Percentiles rank a stretch among this genome's conserved stretches.
Evolutionary conservation across 805 yeast genomes (phyloP).

Genomic region (Candida ulmi): DNA sequence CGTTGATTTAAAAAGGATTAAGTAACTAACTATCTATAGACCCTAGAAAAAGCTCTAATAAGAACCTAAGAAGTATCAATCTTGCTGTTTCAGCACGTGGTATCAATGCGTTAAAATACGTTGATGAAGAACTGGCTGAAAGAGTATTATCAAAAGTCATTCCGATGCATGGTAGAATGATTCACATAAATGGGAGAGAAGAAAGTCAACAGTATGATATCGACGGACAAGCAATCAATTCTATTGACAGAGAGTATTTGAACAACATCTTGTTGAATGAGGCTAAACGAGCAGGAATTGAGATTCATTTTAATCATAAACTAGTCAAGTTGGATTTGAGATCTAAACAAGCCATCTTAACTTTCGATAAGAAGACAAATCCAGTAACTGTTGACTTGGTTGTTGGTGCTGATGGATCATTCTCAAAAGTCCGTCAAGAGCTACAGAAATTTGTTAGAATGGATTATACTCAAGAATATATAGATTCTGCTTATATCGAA

Average conservation of each 20-base stretch:
- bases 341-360: constrained; percentile 20
- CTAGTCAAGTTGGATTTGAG: constrained; percentile 37
- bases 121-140: constrained; percentile 54
- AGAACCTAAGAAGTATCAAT: constrained; percentile 65
- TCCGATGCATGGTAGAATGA: constrained; percentile 90
- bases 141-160: constrained; percentile 55
- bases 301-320: constrained; percentile 50
- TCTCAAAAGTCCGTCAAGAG: constrained; percentile 64
- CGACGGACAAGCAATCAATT: constrained; percentile 68
- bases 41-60: constrained; percentile 41
- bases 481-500: constrained; percentile 81
- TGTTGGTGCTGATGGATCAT: constrained; percentile 85
- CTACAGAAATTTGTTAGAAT: constrained; percentile 62
- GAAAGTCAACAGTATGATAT: constrained; percentile 73
- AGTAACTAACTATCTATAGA: constrained; percentile 33
- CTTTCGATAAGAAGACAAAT: constrained; percentile 12
- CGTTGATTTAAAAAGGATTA: no score
- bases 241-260: constrained; percentile 71
- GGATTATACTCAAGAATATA: constrained; percentile 70
- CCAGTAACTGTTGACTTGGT: constrained; percentile 45
- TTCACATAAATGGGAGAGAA: constrained; percentile 65
- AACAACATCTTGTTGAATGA: constrained; percentile 65
- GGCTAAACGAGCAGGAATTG: constrained; percentile 43
- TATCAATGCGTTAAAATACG: constrained; percentile 56
- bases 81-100: constrained; percentile 88